These are phyloP conservation scores for Emergomyces orientalis DNA, from an alignment of 2,329 filamentous ascomycete genomes.

Conservation along the genomic window DNA sequence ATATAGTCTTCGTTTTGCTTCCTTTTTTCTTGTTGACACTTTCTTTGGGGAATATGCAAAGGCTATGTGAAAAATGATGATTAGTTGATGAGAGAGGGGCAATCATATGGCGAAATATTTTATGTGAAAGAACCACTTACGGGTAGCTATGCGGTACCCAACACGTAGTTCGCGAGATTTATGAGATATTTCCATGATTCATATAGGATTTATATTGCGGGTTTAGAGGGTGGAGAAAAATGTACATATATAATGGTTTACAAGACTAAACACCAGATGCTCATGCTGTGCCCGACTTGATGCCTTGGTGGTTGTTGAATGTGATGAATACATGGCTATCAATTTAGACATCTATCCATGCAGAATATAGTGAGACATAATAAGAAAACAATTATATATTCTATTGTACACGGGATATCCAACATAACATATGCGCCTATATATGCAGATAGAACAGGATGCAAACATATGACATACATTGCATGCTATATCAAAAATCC, in stretches of 20 bases:
- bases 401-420: constrained; percentile 4
- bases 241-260: not conserved
- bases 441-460: not conserved
- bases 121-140: not conserved
- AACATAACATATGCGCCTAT: not conserved
- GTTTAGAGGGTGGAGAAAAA: not conserved
- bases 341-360: not conserved
- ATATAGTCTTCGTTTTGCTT: not conserved
- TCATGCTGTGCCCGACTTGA: not conserved
- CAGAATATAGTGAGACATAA: not conserved
- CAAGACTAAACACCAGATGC: too few species aligned
- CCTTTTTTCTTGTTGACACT: not conserved
- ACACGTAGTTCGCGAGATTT: not conserved
- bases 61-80: not conserved
- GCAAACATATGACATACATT: not conserved
- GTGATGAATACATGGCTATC: not conserved
- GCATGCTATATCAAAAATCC: not conserved
- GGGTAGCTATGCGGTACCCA: not conserved
- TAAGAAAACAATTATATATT: constrained; percentile 11
- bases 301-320: not conserved
- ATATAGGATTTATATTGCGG: not conserved
- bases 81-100: not conserved
- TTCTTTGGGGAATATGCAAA: not conserved
- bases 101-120: not conserved
- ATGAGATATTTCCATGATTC: not conserved